phyloP scores from a whole-genome alignment of 2,329 filamentous ascomycete species.

The Nemania abortiva region DNA sequence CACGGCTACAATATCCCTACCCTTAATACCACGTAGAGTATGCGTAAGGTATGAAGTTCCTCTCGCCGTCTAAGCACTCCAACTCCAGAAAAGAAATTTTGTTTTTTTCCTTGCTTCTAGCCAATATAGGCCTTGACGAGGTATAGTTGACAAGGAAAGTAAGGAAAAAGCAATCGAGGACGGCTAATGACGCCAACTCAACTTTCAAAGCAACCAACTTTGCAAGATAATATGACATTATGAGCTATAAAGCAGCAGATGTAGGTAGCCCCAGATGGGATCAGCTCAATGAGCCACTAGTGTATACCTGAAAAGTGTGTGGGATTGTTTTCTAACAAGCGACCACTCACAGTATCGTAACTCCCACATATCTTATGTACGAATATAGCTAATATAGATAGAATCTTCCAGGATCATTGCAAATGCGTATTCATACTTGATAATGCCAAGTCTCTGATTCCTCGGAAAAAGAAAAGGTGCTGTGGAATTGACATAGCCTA shows the following conservation, averaged over 20 bases:
- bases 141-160: neutral
- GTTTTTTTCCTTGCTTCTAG: neutral
- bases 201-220: neutral
- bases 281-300: constrained; percentile 1
- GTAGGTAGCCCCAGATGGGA: neutral
- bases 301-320: neutral
- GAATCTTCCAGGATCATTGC: neutral
- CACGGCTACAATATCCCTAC: neutral
- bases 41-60: neutral
- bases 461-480: neutral
- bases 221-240: neutral
- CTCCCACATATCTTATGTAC: neutral
- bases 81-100: neutral
- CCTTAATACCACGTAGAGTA: neutral
- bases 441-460: neutral
- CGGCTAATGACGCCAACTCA: neutral
- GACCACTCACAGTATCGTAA: neutral
- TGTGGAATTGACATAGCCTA: neutral
- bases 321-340: neutral
- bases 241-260: neutral
- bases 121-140: neutral
- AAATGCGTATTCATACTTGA: neutral
- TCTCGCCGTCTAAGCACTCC: neutral
- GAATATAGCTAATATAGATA: neutral
- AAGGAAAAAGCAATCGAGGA: neutral